phyloP scores from a whole-genome alignment of 2,329 filamentous ascomycete genomes.

The Pyrenophora seminiperda region DNA sequence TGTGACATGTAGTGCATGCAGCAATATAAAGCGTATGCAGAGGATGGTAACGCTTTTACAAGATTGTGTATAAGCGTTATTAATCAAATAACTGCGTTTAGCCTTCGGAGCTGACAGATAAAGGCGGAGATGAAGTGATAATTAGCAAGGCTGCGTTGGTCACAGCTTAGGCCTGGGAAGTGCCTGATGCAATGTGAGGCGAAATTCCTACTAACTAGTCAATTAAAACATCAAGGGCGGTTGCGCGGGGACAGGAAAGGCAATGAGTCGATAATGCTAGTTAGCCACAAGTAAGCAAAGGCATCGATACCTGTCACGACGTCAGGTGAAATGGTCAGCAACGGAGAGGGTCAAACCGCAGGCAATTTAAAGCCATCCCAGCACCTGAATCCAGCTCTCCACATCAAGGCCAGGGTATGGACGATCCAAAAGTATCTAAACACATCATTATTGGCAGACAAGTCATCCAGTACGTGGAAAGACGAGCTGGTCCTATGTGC shows the following conservation, averaged over 20 bases:
- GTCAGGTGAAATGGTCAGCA: conserved; percentile 16
- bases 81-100: too few relatives aligned
- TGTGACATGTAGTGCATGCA: too few relatives aligned
- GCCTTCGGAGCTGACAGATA: too few relatives aligned
- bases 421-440: conserved; percentile 16
- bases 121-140: too few relatives aligned
- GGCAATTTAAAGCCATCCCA: background rate
- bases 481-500: conserved; percentile 29
- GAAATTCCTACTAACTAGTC: too few relatives aligned
- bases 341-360: conserved; percentile 20
- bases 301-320: conserved; percentile 16
- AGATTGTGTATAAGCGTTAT: too few relatives aligned
- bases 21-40: too few relatives aligned
- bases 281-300: background rate
- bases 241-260: background rate
- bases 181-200: too few relatives aligned
- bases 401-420: conserved; percentile 12
- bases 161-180: too few relatives aligned
- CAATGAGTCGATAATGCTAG: background rate
- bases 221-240: too few relatives aligned
- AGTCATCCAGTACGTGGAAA: conserved; percentile 18
- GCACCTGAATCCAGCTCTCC: background rate
- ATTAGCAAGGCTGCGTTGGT: too few relatives aligned
- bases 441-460: conserved; percentile 22
- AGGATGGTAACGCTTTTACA: too few relatives aligned